Evolutionary conservation across 1,284 basidiomycete species (phyloP).

Genomic region (Leucoagaricus sp.): DNA sequence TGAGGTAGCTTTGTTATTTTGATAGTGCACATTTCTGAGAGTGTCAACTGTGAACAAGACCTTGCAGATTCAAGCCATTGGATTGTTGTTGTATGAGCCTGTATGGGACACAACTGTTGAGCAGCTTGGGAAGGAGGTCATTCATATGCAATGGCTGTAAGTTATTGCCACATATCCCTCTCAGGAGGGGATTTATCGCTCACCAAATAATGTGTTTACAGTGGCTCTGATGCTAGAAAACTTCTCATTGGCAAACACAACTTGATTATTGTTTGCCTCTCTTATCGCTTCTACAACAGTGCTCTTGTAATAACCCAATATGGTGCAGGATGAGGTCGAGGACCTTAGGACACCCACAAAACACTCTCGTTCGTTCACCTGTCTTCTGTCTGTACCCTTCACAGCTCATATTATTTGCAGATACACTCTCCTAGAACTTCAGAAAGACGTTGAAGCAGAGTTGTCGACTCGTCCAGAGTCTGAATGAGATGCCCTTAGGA

Average conservation of each 20-base stretch:
- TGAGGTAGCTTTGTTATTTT: no score
- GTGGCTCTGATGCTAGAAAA: constrained; percentile 64
- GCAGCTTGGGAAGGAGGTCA: constrained; percentile 81
- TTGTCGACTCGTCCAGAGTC: constrained; percentile 62
- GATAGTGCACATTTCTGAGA: constrained; percentile 88
- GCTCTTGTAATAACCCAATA: neutral
- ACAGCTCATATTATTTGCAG: constrained; percentile 36
- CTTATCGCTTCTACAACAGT: constrained; percentile 6
- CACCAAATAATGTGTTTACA: constrained; percentile 26
- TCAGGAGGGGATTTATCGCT: neutral
- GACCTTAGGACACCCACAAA: constrained; percentile 92
- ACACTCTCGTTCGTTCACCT: constrained; percentile 68
- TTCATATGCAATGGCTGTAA: constrained; percentile 92
- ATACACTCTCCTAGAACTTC: constrained; percentile 85
- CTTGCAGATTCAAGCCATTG: constrained; percentile 91
- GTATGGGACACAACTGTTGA: constrained; percentile 76
- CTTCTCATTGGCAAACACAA: constrained; percentile 78
- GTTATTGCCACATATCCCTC: constrained; percentile 34
- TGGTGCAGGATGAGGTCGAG: constrained; percentile 86
- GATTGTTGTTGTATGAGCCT: constrained; percentile 89
- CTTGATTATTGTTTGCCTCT: constrained; percentile 75
- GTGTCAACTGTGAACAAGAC: constrained; percentile 71
- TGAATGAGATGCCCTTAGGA: constrained; percentile 69
- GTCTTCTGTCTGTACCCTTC: neutral
- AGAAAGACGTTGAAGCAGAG: constrained; percentile 83